phyloP scores from a whole-genome alignment of 163 green algal genomes.

The Scenedesmus sp. region DNA sequence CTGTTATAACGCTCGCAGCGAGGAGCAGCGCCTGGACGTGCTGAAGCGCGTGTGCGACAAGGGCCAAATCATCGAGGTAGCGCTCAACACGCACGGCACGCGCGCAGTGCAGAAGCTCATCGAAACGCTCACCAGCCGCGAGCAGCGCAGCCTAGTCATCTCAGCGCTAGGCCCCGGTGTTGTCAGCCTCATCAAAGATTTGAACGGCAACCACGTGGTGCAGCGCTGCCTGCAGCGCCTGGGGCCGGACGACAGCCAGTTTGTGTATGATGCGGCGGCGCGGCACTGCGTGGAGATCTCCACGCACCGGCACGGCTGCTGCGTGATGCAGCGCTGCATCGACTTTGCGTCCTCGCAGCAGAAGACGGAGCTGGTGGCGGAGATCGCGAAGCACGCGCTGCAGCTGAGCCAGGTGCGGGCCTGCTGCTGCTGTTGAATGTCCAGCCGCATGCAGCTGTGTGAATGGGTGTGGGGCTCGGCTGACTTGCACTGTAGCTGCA shows the following conservation, averaged over 20 bases:
- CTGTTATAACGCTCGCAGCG: neutral
- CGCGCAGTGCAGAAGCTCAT: constrained; percentile 98
- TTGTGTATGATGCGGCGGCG: constrained; percentile 95
- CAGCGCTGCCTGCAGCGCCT: constrained; percentile 97
- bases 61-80: constrained; percentile 83
- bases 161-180: constrained; percentile 87
- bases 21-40: constrained; percentile 69
- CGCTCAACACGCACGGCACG: constrained; percentile 96
- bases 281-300: constrained; percentile 94
- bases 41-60: constrained; percentile 78
- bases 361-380: constrained; percentile 83
- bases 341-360: constrained; percentile 93
- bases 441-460: neutral
- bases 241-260: constrained; percentile 91
- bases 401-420: constrained; percentile 82
- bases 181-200: constrained; percentile 91
- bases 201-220: constrained; percentile 97
- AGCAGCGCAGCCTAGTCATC: constrained; percentile 86
- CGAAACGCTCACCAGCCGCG: constrained; percentile 81
- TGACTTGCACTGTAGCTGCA: neutral
- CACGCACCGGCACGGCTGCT: constrained; percentile 98
- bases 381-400: constrained; percentile 90
- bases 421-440: neutral
- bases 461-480: neutral
- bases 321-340: constrained; percentile 99